Evolutionary conservation across 176 grass and related monocot genomes (phyloP).

Genomic region (Aechmea fasciata): DNA sequence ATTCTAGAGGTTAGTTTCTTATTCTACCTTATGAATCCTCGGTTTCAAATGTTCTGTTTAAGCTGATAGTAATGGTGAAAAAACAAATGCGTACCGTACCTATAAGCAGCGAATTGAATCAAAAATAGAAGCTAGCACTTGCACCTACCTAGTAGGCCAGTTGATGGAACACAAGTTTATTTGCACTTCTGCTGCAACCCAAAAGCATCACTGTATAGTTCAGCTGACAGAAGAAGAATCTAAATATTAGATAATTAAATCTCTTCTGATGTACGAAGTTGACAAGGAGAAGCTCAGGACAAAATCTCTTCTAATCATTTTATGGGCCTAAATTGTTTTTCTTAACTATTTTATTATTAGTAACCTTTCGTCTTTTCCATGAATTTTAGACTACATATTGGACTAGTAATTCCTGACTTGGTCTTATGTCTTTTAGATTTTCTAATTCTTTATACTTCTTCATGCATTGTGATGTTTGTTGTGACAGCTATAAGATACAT

Average conservation of each 20-base stretch:
- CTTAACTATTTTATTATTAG: not conserved
- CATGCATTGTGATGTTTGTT: not conserved
- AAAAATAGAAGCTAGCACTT: too few relatives aligned
- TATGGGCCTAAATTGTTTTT: not conserved
- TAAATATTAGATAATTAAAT: not conserved
- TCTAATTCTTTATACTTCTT: not conserved
- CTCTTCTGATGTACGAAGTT: not conserved
- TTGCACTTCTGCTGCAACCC: too few relatives aligned
- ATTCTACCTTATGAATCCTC: not conserved
- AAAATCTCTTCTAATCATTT: not conserved
- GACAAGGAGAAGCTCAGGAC: not conserved
- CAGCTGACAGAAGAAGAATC: not conserved
- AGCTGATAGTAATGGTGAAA: conserved; percentile 1
- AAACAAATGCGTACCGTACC: not conserved
- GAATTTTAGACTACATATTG: not conserved
- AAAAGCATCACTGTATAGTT: too few relatives aligned
- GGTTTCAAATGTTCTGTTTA: not conserved
- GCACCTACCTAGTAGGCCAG: too few relatives aligned
- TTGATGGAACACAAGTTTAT: too few relatives aligned
- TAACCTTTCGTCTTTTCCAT: not conserved
- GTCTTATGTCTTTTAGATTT: not conserved
- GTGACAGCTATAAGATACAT: too few relatives aligned
- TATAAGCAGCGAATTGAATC: too few relatives aligned
- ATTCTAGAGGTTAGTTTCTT: conserved; percentile 39
- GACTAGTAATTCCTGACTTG: not conserved